Evolutionary conservation across 208 protist species (phyloP), one percentile per base, ranked within the genome.

Genomic region (Leishmania tarentolae): DNA sequence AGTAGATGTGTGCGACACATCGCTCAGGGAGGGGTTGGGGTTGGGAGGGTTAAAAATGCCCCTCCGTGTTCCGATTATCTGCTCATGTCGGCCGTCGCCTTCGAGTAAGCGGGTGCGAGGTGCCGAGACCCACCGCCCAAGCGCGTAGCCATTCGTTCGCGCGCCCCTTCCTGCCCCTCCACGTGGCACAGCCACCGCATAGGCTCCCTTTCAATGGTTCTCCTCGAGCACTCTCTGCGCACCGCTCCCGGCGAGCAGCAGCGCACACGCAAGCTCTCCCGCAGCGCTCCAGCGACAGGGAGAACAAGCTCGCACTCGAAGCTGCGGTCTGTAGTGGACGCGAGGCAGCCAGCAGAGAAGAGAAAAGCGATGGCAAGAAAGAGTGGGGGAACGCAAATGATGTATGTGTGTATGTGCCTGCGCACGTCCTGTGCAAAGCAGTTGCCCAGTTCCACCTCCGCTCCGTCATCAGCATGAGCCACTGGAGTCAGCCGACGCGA

Each of bases 371-470:
- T 9, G 68, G 21, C 37, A 50, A 72, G 37, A 50, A 19, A 50
- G 68, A 72, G 68, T 50, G 68, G 68, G 68, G 68, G 68, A 72
- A 72, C 21, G 68, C 68, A 72, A 40, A 35, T 46, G 37, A 46
- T 28, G n/a, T n/a, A n/a, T n/a, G n/a, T n/a, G 68, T 50, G 65
- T 46, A 42, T 35, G 35, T 50, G 24, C 59, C 8, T 13, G n/a
- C 13, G 56, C 56, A 61, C 15, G 56, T 21, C 63, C 1, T 44
- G 37, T 9, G 65, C 13, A 13, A 31, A 70, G 37, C 65, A 40
- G 37, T 17, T 3, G 17, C 19, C 40, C 40, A 31, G 65, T 1
- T 47, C 65, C 21, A 35, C 21, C 65, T 42, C 65, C 37, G 31
- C 1, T 8, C 6, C 37, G 13, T 42, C 65, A 2, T 46, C 37